These are phyloP conservation scores for Glonium stellatum DNA, from an alignment of 495 filamentous ascomycete genomes.

Conservation along the genomic window DNA sequence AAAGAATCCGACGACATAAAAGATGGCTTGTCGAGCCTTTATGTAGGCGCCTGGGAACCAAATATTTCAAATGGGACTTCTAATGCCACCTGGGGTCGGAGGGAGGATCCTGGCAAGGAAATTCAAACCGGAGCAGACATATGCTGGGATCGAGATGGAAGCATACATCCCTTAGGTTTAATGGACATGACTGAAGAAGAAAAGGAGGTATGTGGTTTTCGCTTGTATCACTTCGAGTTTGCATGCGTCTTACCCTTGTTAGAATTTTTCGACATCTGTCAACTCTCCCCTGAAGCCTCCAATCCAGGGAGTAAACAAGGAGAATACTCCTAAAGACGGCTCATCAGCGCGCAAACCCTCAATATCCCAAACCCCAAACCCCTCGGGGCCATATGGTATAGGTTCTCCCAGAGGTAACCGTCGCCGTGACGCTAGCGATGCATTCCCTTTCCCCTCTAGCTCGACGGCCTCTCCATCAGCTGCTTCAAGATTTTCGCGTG, in stretches of 20 bases:
- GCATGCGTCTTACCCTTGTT: not conserved
- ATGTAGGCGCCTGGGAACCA: slow-evolving; percentile 70
- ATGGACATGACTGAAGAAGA: slow-evolving; percentile 76
- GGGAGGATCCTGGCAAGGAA: slow-evolving; percentile 55
- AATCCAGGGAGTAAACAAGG: slow-evolving; percentile 62
- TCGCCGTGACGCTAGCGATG: slow-evolving; percentile 83
- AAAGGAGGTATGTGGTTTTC: slow-evolving; percentile 56
- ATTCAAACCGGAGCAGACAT: slow-evolving; percentile 62
- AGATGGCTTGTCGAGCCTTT: slow-evolving; percentile 63
- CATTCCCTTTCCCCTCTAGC: slow-evolving; percentile 47
- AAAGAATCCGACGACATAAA: slow-evolving; percentile 48
- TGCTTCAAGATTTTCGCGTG: slow-evolving; percentile 49
- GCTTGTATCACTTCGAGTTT: slow-evolving; percentile 6
- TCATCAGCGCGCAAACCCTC: slow-evolving; percentile 65
- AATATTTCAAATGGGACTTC: slow-evolving; percentile 53
- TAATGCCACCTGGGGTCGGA: slow-evolving; percentile 69
- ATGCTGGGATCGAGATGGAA: slow-evolving; percentile 82
- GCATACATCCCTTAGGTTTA: slow-evolving; percentile 63
- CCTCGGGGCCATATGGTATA: slow-evolving; percentile 40
- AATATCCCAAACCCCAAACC: slow-evolving; percentile 52
- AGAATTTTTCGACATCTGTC: slow-evolving; percentile 77
- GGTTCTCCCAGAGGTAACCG: slow-evolving; percentile 64
- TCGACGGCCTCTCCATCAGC: slow-evolving; percentile 47
- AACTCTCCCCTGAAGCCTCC: slow-evolving; percentile 90
- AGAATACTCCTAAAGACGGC: slow-evolving; percentile 50